Base-by-base conservation (phyloP, 1,284 basidiomycete species). In the Schizophyllum commune region DNA sequence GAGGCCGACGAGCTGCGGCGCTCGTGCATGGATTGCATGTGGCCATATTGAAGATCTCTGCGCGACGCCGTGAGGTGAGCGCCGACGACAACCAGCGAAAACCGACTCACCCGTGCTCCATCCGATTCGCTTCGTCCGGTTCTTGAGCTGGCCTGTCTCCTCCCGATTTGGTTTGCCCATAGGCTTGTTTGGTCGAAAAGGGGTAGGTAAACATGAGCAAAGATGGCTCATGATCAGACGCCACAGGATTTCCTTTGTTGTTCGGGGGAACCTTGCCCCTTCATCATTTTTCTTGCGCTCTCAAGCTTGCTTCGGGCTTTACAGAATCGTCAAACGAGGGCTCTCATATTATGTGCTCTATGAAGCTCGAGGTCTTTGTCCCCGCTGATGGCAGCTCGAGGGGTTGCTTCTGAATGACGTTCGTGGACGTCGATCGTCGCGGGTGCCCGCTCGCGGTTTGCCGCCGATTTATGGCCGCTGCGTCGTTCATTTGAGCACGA, bases 11-110 rank as follows among this genome's bases (percentile, higher is more conserved):
- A 60, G 64, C 61, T 63, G 67, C 66, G 65, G 64, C 67, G 68
- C 66, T 69, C 65, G 69, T 60, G 63, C 63, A 65, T 61, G 64
- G 61, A 61, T 65, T 63, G 66, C 62, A 56, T 65, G 65, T 47
- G 39, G 39, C 39, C 39, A 47, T 47, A 47, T 17, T 47, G 39
- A 47, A 47, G 39, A 47, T 47, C 39, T 47, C 39, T 47, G 39
- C 39, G 39, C 39, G 39, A 2, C 39, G 39, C 39, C 17, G 39
- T 47, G 39, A 47, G 39, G 39, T 47, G 39, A 47, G 39, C 39
- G 39, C 39, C 39, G 39, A 47, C 39, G 39, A 47, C 39, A 47
- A 47, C 13, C 39, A 47, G 39, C 39, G 9, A 13, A 11, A 47
- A 11, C 39, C 39, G 39, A 47, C 39, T 47, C 39, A 47, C 39